Conservation (phyloP, 441 rosid genomes). For the Jatropha podagrica region DNA sequence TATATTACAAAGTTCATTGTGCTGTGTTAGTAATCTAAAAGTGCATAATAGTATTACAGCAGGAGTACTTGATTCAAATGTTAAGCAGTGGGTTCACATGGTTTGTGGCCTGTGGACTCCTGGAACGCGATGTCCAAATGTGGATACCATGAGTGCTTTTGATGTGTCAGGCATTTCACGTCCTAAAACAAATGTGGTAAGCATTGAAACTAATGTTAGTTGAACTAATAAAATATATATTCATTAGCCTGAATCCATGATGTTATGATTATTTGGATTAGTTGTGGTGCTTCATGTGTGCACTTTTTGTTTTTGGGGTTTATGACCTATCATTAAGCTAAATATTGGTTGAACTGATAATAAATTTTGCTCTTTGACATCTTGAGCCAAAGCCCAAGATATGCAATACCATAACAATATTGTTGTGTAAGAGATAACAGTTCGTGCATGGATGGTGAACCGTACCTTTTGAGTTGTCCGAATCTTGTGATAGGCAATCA, state of each 20-base stretch:
- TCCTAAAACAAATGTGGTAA: constrained; percentile 39
- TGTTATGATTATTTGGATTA: neutral
- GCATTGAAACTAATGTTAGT: constrained; percentile 5
- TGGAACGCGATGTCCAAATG: constrained; percentile 55
- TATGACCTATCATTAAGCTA: neutral
- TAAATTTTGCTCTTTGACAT: neutral
- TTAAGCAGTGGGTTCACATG: constrained; percentile 61
- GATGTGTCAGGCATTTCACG: constrained; percentile 46
- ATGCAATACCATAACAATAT: neutral
- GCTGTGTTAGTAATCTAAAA: constrained; percentile 24
- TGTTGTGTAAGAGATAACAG: neutral
- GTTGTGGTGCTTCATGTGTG: neutral
- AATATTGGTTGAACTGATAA: neutral
- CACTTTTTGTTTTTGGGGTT: too few relatives aligned
- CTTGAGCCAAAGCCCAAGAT: neutral
- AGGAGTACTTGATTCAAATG: constrained; percentile 40
- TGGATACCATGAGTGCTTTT: constrained; percentile 56
- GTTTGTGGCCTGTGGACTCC: constrained; percentile 70
- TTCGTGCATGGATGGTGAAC: neutral
- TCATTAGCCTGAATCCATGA: neutral
- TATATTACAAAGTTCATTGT: constrained; percentile 13
- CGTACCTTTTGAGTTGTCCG: neutral
- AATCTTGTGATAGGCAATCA: neutral
- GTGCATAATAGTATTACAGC: constrained; percentile 43
- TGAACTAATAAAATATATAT: constrained; percentile 12